Conservation (phyloP, 352 stramenopile genomes). For the Globisporangium nagaii region DNA sequence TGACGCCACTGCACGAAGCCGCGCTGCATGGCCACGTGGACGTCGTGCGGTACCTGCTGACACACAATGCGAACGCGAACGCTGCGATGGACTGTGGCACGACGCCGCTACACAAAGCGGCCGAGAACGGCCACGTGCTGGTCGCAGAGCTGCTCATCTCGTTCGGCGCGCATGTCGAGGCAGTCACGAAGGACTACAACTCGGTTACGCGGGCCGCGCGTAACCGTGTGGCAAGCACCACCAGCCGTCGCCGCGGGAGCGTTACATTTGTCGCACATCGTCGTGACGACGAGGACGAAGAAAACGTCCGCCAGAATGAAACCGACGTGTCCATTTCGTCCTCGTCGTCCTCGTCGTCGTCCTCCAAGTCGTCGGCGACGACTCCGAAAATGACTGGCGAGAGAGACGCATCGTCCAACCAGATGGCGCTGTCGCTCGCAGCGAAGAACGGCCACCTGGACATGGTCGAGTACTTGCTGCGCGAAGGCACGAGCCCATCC, state of each 20-base stretch:
- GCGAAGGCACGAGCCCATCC: constrained; percentile 1
- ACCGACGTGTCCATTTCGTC: neutral
- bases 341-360: neutral
- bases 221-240: constrained; percentile 10
- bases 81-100: constrained; percentile 42
- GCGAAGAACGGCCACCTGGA: constrained; percentile 49
- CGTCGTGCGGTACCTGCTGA: constrained; percentile 32
- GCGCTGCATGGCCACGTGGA: constrained; percentile 37
- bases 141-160: constrained; percentile 46
- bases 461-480: constrained; percentile 42
- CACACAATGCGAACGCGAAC: constrained; percentile 39
- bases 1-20: constrained; percentile 48
- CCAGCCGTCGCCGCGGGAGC: constrained; percentile 5
- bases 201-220: constrained; percentile 16
- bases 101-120: constrained; percentile 43
- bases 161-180: constrained; percentile 48
- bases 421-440: constrained; percentile 37
- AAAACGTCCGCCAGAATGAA: neutral
- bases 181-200: constrained; percentile 46
- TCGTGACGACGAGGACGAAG: neutral
- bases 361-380: constrained; percentile 1
- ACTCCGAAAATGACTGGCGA: constrained; percentile 8
- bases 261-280: constrained; percentile 6
- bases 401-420: constrained; percentile 21
- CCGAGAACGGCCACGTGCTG: constrained; percentile 43